Conservation (phyloP, 1,284 basidiomycete species). For the Naganishia albida region DNA sequence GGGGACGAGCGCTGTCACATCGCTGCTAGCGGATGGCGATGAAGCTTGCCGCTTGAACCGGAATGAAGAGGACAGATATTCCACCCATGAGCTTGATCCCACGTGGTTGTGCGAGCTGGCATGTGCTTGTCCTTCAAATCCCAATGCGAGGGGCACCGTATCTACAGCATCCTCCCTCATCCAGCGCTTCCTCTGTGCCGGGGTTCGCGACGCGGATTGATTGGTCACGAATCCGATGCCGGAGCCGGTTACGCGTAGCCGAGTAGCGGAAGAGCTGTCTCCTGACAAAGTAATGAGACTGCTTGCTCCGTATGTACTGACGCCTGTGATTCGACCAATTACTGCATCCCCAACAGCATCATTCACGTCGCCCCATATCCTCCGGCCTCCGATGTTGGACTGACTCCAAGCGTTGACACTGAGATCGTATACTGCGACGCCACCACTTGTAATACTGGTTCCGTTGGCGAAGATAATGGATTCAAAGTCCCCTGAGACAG, state of each 20-base stretch:
- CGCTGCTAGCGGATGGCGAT: constrained; percentile 46
- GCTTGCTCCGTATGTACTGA: constrained; percentile 50
- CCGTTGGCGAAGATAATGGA: constrained; percentile 13
- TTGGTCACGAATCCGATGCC: constrained; percentile 34
- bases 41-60: constrained; percentile 9
- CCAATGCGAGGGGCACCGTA: background rate
- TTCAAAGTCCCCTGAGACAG: constrained; percentile 8
- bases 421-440: constrained; percentile 20
- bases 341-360: constrained; percentile 42
- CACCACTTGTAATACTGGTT: constrained; percentile 11
- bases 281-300: constrained; percentile 54
- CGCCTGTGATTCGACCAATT: constrained; percentile 55
- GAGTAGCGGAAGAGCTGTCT: constrained; percentile 43
- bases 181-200: background rate
- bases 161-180: background rate
- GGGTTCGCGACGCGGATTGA: constrained; percentile 36
- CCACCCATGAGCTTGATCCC: constrained; percentile 52
- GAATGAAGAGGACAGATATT: constrained; percentile 40
- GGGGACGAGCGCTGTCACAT: constrained; percentile 57
- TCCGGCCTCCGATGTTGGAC: background rate
- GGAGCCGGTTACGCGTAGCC: constrained; percentile 14
- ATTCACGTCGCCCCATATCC: constrained; percentile 6
- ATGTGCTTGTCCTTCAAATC: background rate
- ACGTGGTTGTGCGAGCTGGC: background rate
- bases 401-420: background rate